Evolutionary conservation across 495 filamentous ascomycete genomes (phyloP).

Genomic region (Lindgomyces ingoldianus): DNA sequence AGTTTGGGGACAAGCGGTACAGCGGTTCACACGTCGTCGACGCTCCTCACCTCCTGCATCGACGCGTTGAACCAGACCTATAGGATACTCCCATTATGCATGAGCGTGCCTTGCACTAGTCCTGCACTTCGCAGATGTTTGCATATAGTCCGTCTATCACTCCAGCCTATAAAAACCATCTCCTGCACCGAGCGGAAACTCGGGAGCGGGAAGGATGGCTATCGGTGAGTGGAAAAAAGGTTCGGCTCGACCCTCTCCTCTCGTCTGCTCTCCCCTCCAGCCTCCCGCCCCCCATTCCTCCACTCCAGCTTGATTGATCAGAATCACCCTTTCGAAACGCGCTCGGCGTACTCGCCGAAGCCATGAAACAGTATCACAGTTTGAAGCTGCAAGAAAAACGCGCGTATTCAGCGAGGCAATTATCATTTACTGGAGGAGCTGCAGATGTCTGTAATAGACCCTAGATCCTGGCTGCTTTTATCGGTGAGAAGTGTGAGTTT

Average conservation of each 20-base stretch:
- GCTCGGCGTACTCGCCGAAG: no score
- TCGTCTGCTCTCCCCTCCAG: not conserved
- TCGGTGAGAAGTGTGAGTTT: no score
- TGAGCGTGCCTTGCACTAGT: not conserved
- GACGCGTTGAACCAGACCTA: not conserved
- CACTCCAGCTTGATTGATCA: no score
- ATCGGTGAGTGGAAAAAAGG: not conserved
- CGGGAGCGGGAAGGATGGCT: not conserved
- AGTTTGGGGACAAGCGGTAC: not conserved
- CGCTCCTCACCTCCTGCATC: not conserved
- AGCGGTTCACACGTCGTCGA: not conserved
- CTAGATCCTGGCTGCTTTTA: no score
- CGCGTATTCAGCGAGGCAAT: no score
- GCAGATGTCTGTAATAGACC: no score
- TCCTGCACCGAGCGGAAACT: not conserved
- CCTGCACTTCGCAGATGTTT: not conserved
- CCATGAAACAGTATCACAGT: no score
- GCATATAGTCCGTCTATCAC: not conserved
- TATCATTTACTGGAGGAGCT: no score
- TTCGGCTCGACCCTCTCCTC: not conserved
- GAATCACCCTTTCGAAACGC: no score
- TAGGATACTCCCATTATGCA: not conserved
- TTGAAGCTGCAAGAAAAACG: no score
- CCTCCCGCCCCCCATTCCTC: no score
- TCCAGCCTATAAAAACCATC: not conserved